phyloP scores from a whole-genome alignment of 208 protist genomes.

The Vickermania ingenoplastis region DNA sequence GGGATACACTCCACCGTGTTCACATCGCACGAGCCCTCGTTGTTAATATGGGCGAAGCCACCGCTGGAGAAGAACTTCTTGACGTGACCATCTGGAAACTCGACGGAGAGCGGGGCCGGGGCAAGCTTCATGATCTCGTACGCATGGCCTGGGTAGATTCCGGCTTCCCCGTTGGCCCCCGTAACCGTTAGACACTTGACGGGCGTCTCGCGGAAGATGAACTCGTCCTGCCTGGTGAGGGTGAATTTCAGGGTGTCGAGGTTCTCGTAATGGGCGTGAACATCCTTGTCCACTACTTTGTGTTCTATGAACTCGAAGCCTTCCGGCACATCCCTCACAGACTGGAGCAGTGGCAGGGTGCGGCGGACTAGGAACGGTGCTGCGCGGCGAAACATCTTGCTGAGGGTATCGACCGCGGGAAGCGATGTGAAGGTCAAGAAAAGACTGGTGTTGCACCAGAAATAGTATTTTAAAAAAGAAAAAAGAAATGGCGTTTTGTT shows the following conservation, averaged over 20 bases:
- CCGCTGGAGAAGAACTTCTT: constrained; percentile 82
- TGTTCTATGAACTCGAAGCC: constrained; percentile 80
- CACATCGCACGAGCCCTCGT: constrained; percentile 86
- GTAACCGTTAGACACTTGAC: constrained; percentile 81
- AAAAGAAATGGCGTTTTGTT: too few relatives aligned
- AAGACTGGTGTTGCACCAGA: too few relatives aligned
- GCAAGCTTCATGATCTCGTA: constrained; percentile 82
- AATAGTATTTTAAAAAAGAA: too few relatives aligned
- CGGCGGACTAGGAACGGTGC: constrained; percentile 43
- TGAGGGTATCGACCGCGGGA: not conserved
- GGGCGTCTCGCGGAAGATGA: constrained; percentile 61
- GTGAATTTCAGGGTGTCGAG: constrained; percentile 76
- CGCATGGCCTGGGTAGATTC: constrained; percentile 81
- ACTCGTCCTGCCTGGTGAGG: constrained; percentile 87
- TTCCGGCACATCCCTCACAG: constrained; percentile 44
- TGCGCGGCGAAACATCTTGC: constrained; percentile 68
- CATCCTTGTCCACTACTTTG: constrained; percentile 83
- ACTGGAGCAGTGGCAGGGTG: constrained; percentile 38
- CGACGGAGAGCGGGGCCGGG: constrained; percentile 60
- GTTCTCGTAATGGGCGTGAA: constrained; percentile 71
- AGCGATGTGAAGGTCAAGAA: too few relatives aligned
- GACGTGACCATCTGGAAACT: constrained; percentile 63
- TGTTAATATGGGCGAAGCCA: constrained; percentile 88
- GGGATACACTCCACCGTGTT: constrained; percentile 87
- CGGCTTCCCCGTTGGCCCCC: constrained; percentile 70